phyloP scores from a whole-genome alignment of 2,329 filamentous ascomycete species.

The Alternaria gansuensis region DNA sequence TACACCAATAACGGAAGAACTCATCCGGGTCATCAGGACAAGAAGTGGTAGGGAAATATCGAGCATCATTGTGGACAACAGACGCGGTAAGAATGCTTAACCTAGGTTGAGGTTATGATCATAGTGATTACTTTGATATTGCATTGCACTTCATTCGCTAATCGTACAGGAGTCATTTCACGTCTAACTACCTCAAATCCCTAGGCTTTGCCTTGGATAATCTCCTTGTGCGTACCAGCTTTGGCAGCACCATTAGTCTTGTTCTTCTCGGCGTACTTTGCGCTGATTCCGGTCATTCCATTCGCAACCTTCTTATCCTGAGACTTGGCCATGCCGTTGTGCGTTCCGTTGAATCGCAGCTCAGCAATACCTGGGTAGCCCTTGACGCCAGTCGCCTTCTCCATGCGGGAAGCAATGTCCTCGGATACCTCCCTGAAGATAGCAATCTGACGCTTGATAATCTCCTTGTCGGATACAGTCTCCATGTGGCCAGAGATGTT shows the following conservation, averaged over 20 bases:
- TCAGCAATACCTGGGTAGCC: slow-evolving; percentile 66
- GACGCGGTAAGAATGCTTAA: too few relatives aligned
- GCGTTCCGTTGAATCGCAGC: slow-evolving; percentile 67
- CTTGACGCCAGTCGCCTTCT: slow-evolving; percentile 70
- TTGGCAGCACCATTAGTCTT: slow-evolving; percentile 61
- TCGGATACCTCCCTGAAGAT: slow-evolving; percentile 71
- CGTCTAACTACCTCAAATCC: not conserved
- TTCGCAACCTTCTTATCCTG: slow-evolving; percentile 61
- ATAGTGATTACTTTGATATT: not conserved
- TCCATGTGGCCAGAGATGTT: slow-evolving; percentile 71
- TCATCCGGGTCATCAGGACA: too few relatives aligned
- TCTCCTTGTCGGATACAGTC: slow-evolving; percentile 66
- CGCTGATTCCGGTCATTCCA: slow-evolving; percentile 48
- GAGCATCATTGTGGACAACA: too few relatives aligned
- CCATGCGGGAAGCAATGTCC: slow-evolving; percentile 65
- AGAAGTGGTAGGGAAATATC: too few relatives aligned
- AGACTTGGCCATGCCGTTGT: slow-evolving; percentile 68
- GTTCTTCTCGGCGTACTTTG: slow-evolving; percentile 39
- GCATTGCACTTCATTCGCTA: slow-evolving; percentile 3
- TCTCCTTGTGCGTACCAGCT: slow-evolving; percentile 52
- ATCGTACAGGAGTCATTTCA: not conserved
- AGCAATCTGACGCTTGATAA: slow-evolving; percentile 70
- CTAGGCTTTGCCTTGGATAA: slow-evolving; percentile 9
- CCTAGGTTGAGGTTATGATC: too few relatives aligned
- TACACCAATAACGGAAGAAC: too few relatives aligned